Conservation (phyloP, 2,329 filamentous ascomycete species). For the Phaeophleospora eucalypticola region DNA sequence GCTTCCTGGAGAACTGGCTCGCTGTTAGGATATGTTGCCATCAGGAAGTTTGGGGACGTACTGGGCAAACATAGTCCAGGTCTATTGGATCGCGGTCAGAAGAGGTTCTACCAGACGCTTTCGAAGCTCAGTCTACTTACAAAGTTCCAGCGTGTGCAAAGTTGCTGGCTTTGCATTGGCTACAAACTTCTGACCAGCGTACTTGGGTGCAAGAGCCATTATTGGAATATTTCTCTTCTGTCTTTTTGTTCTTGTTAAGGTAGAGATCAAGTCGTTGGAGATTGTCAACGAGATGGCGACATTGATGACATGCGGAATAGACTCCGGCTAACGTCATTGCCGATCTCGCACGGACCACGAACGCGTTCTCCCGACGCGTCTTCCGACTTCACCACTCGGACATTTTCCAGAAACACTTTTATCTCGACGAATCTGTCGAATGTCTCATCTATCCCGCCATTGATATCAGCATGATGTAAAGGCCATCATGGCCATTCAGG, state of each 20-base stretch:
- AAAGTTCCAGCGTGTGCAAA: conserved; percentile 53
- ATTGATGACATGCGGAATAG: no score
- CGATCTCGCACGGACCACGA: background rate
- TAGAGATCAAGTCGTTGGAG: no score
- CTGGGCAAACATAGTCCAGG: conserved; percentile 87
- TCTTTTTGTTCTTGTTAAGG: background rate
- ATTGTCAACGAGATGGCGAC: background rate
- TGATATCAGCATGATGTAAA: conserved; percentile 2
- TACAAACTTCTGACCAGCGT: conserved; percentile 68
- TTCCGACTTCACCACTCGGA: background rate
- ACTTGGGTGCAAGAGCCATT: conserved; percentile 78
- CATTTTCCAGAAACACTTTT: background rate
- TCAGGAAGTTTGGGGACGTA: no score
- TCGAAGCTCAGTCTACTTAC: conserved; percentile 30
- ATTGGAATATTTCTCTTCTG: background rate
- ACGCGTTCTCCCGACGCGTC: conserved; percentile 6
- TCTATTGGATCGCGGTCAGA: conserved; percentile 38
- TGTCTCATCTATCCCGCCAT: background rate
- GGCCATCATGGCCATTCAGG: conserved; percentile 37
- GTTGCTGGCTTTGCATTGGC: conserved; percentile 39
- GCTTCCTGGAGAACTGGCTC: conserved; percentile 60
- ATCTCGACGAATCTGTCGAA: background rate
- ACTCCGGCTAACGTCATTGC: conserved; percentile 1
- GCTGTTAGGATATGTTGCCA: no score
- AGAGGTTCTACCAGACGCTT: background rate